A percentile compares a stretch with the other conserved stretches of the same genome.
These are phyloP conservation scores for Echeveria elegans DNA, from an alignment of 164 flowering plant species.

Conservation along the genomic window DNA sequence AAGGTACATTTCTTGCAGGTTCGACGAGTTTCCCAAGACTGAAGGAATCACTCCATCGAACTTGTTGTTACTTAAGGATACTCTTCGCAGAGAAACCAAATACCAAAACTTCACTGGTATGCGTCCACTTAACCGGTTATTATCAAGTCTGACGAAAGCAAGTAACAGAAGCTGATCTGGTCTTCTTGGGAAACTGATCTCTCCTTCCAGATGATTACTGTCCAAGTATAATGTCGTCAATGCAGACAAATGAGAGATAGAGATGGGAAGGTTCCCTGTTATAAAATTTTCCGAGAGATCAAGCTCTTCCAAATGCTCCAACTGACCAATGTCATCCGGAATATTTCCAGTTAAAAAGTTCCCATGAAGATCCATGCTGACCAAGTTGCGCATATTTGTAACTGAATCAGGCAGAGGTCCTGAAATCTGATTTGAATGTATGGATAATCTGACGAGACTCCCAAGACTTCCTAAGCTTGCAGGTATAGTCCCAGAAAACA, in stretches of 20 bases:
- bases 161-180: not conserved
- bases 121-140: slow-evolving; percentile 10
- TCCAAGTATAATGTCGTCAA: not conserved
- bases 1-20: slow-evolving; percentile 12
- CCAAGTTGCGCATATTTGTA: not conserved
- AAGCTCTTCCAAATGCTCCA: not conserved
- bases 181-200: not conserved
- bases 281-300: not conserved
- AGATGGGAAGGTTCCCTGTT: not conserved
- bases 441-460: not conserved
- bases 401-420: not conserved
- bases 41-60: slow-evolving; percentile 20
- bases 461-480: not conserved
- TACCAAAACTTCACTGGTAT: slow-evolving; percentile 9
- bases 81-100: not conserved
- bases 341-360: not conserved
- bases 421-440: not conserved
- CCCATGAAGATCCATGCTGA: not conserved
- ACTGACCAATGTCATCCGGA: not conserved
- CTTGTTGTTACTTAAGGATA: slow-evolving; percentile 5
- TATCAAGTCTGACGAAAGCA: not conserved
- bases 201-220: not conserved
- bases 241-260: not conserved
- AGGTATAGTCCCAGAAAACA: not conserved
- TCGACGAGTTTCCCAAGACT: slow-evolving; percentile 15